A percentile compares a stretch with the other conserved stretches of the same genome.
Conservation (phyloP, 2,329 filamentous ascomycete genomes). For the Claviceps africana region DNA sequence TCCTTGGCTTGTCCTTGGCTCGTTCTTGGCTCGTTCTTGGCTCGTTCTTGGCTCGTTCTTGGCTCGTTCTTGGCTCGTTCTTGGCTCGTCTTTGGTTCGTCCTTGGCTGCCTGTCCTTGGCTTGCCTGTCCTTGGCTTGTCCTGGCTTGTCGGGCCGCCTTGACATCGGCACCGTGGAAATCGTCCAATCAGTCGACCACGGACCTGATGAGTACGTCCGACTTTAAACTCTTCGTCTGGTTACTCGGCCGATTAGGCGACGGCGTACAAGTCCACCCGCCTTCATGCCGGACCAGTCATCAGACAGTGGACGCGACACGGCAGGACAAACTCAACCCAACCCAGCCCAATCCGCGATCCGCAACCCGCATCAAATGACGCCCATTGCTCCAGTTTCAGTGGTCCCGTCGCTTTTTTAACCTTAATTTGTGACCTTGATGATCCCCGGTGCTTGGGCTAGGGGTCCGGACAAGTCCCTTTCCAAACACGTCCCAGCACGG, state of each 20-base stretch:
- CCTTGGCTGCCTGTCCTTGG: no score
- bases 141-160: background rate
- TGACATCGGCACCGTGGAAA: background rate
- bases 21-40: no score
- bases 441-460: background rate
- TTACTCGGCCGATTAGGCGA: background rate
- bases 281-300: background rate
- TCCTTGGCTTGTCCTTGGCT: no score
- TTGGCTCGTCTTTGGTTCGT: no score
- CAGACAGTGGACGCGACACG: background rate
- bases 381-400: background rate
- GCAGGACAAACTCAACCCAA: background rate
- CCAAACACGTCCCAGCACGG: background rate
- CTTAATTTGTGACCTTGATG: background rate
- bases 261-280: background rate
- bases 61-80: no score
- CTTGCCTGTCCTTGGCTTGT: no score
- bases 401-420: background rate
- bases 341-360: no score
- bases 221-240: background rate
- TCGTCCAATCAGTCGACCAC: background rate
- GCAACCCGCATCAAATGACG: background rate
- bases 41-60: no score
- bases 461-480: background rate
- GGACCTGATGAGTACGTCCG: background rate